Evolutionary conservation across 2,329 filamentous ascomycete genomes (phyloP).

Genomic region (Colletotrichum euphorbiae): DNA sequence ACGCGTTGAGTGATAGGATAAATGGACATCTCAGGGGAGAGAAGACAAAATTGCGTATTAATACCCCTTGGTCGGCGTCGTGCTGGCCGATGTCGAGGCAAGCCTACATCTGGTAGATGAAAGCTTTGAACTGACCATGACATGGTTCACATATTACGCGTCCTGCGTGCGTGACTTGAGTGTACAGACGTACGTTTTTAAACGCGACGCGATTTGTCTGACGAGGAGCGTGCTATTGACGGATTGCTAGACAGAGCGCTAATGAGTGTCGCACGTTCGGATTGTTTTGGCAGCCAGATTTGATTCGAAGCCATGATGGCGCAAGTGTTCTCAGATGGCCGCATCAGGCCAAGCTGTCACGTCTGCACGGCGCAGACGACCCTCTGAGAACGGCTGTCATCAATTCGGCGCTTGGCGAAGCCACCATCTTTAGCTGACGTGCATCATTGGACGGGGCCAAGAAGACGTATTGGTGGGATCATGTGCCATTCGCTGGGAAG

Average conservation of each 20-base stretch:
- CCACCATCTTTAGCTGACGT: not conserved
- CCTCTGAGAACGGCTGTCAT: constrained; percentile 5
- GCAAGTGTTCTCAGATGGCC: constrained; percentile 9
- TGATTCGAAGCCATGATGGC: constrained; percentile 10
- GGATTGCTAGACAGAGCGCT: not conserved
- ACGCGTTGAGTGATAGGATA: not conserved
- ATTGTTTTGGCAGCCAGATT: not conserved
- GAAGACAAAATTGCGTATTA: not conserved
- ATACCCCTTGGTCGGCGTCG: too few species aligned
- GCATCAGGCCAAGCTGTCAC: constrained; percentile 2
- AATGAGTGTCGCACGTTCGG: not conserved
- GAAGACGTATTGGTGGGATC: not conserved
- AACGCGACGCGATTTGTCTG: constrained; percentile 1
- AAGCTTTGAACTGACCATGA: not conserved
- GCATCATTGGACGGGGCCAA: constrained; percentile 9
- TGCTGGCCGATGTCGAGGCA: too few species aligned
- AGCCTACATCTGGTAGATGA: not conserved
- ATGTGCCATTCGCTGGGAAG: not conserved
- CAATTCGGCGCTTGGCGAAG: constrained; percentile 15
- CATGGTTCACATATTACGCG: constrained; percentile 4
- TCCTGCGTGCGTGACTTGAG: constrained; percentile 21
- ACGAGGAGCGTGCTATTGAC: not conserved
- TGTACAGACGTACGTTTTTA: not conserved
- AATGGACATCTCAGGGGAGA: constrained; percentile 2
- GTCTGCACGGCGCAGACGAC: constrained; percentile 4